phyloP scores from a whole-genome alignment of 2,329 filamentous ascomycete species.

The Polytolypa hystricis region DNA sequence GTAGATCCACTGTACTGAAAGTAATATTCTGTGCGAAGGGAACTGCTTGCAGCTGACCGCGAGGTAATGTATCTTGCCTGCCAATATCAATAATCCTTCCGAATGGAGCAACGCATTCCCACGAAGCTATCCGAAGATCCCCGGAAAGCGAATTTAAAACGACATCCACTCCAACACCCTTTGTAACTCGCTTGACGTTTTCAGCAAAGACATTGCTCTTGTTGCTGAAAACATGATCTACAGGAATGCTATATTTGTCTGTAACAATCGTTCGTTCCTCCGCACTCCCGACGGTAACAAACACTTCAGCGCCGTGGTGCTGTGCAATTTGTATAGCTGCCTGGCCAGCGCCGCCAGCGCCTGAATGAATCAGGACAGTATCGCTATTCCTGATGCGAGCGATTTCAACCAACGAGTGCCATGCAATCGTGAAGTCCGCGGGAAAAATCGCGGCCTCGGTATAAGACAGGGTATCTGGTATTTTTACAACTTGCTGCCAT shows the following conservation, averaged over 20 bases:
- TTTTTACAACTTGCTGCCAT: constrained; percentile 15
- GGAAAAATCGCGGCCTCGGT: constrained; percentile 14
- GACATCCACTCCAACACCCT: constrained; percentile 16
- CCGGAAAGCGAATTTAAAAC: constrained; percentile 21
- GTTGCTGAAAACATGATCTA: constrained; percentile 17
- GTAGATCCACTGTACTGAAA: constrained; percentile 11
- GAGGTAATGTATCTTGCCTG: constrained; percentile 11
- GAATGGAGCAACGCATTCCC: constrained; percentile 17
- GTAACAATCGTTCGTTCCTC: constrained; percentile 15
- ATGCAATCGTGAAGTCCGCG: constrained; percentile 9
- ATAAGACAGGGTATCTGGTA: constrained; percentile 29
- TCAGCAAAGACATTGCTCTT: constrained; percentile 12
- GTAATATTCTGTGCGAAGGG: constrained; percentile 10
- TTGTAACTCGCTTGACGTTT: constrained; percentile 13
- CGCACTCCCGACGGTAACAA: constrained; percentile 15
- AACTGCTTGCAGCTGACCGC: constrained; percentile 11
- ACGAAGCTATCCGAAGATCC: constrained; percentile 17
- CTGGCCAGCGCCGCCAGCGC: constrained; percentile 15
- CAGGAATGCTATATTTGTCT: constrained; percentile 11
- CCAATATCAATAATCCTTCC: constrained; percentile 18
- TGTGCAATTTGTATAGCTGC: constrained; percentile 16
- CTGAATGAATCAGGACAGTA: constrained; percentile 19
- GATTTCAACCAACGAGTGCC: constrained; percentile 16
- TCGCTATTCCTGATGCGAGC: constrained; percentile 16
- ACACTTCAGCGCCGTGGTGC: constrained; percentile 7